Conservation (phyloP, 2,329 filamentous ascomycete genomes). For the Fusarium sp. region DNA sequence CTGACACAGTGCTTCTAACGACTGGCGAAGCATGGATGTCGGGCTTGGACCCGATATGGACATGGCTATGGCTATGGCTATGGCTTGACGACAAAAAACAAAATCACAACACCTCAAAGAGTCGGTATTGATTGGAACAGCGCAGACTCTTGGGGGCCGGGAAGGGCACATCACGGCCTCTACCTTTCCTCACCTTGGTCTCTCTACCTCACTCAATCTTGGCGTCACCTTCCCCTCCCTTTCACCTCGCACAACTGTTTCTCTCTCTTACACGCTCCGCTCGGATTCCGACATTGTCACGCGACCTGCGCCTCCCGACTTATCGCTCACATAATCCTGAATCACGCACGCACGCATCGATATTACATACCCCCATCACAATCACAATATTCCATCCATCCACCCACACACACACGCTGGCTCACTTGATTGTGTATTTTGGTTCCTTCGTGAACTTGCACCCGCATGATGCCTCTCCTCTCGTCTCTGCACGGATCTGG, state of each 20-base stretch:
- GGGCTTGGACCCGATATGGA: constrained; percentile 32
- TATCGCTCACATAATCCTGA: constrained; percentile 44
- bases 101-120: constrained; percentile 25
- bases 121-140: constrained; percentile 37
- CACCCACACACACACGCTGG: constrained; percentile 6
- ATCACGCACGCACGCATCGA: constrained; percentile 39
- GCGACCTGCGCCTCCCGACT: constrained; percentile 38
- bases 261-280: constrained; percentile 36
- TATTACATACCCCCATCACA: constrained; percentile 44
- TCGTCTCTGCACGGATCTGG: constrained; percentile 24
- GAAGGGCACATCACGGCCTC: constrained; percentile 47
- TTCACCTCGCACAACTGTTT: constrained; percentile 40
- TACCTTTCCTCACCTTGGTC: constrained; percentile 36
- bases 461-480: constrained; percentile 27
- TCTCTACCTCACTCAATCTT: constrained; percentile 44
- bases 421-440: constrained; percentile 33
- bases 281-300: constrained; percentile 35
- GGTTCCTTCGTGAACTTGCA: constrained; percentile 31
- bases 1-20: constrained; percentile 38
- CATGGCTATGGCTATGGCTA: constrained; percentile 14
- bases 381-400: constrained; percentile 25
- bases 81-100: constrained; percentile 41
- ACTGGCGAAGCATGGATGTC: constrained; percentile 33
- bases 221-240: constrained; percentile 40
- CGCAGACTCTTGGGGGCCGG: constrained; percentile 35